phyloP scores from a whole-genome alignment of 2,329 filamentous ascomycete genomes.

The Colletotrichum noveboracense region DNA sequence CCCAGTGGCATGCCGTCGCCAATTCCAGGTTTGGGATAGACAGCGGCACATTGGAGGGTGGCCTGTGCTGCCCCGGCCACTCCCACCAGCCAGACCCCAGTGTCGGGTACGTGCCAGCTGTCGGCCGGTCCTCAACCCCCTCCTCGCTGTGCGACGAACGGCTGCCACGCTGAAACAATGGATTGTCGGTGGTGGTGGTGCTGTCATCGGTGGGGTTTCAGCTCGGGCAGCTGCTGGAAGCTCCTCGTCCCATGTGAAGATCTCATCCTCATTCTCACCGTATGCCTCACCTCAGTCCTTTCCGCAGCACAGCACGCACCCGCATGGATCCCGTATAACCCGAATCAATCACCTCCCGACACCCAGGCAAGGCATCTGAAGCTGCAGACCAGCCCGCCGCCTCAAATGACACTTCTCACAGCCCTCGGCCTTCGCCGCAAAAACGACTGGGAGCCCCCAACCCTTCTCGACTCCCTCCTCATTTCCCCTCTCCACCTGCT shows the following conservation, averaged over 20 bases:
- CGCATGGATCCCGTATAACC: conserved; percentile 1
- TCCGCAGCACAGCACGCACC: background rate
- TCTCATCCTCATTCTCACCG: conserved; percentile 4
- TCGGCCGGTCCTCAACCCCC: background rate
- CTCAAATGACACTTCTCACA: conserved; percentile 49
- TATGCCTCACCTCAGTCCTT: background rate
- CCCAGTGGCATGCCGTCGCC: conserved; percentile 6
- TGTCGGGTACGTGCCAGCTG: background rate
- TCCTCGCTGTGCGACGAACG: background rate
- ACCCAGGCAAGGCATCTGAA: background rate
- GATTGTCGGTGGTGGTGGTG: background rate
- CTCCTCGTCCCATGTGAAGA: conserved; percentile 19
- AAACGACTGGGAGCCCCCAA: conserved; percentile 53
- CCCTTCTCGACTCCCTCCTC: conserved; percentile 67
- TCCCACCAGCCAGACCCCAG: background rate
- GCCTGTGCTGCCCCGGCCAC: conserved; percentile 1
- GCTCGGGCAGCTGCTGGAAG: conserved; percentile 7
- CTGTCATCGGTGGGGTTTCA: conserved; percentile 20
- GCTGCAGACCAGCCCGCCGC: background rate
- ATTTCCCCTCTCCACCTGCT: conserved; percentile 71
- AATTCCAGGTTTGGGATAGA: conserved; percentile 12
- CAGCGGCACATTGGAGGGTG: background rate
- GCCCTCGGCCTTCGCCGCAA: conserved; percentile 53
- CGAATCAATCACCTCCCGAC: background rate
- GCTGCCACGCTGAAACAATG: background rate